These are phyloP conservation scores for Comarum palustre DNA, from an alignment of 306 rosid genomes.

Conservation along the genomic window DNA sequence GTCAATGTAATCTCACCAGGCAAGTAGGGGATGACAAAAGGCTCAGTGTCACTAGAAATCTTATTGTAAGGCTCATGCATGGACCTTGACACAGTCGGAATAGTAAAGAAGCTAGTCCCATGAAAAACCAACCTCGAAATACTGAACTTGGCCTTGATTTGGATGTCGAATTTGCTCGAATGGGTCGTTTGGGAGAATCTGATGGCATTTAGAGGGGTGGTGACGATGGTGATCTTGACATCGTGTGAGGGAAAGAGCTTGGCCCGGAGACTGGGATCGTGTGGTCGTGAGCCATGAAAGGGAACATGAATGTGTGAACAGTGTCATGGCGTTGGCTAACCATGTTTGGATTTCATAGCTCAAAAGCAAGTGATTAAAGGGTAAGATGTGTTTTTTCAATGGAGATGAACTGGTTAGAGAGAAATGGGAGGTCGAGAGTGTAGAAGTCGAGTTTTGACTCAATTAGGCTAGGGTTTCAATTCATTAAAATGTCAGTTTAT, in stretches of 20 bases:
- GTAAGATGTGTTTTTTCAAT: too few species aligned
- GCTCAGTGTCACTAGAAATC: conserved; percentile 37
- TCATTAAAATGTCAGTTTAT: too few species aligned
- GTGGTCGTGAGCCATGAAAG: too few species aligned
- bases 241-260: conserved; percentile 22
- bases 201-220: conserved; percentile 24
- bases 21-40: conserved; percentile 43
- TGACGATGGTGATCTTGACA: conserved; percentile 28
- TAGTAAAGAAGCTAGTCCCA: conserved; percentile 45
- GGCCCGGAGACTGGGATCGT: conserved; percentile 32
- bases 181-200: conserved; percentile 13
- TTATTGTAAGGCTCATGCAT: conserved; percentile 48
- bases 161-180: too few species aligned
- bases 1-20: conserved; percentile 44
- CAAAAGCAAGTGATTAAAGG: too few species aligned
- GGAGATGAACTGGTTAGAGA: too few species aligned
- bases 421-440: too few species aligned
- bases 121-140: conserved; percentile 58
- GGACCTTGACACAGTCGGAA: conserved; percentile 2
- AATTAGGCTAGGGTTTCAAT: too few species aligned
- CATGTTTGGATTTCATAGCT: too few species aligned
- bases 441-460: too few species aligned
- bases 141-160: conserved; percentile 17
- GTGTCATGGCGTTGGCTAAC: too few species aligned
- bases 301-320: too few species aligned